Conservation (phyloP, 2,329 filamentous ascomycete species). For the Penicillium sp. region DNA sequence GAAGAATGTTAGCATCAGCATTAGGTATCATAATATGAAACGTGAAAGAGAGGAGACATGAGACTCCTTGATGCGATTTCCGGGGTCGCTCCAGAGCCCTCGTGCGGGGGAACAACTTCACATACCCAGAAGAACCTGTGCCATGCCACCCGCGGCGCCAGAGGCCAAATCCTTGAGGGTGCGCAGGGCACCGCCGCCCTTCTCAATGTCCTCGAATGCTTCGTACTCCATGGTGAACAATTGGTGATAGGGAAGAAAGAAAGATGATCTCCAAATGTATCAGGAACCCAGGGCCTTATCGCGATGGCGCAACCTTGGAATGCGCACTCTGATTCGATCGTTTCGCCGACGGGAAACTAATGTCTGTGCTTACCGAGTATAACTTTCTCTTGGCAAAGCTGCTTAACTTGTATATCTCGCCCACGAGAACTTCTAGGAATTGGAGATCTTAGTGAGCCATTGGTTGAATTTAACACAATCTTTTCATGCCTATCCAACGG, state of each 20-base stretch:
- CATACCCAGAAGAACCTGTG: slow-evolving; percentile 89
- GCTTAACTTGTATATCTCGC: not conserved
- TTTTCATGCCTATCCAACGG: not conserved
- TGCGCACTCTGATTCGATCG: slow-evolving; percentile 31
- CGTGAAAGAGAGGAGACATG: not conserved
- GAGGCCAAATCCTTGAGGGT: slow-evolving; percentile 87
- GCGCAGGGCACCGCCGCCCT: slow-evolving; percentile 49
- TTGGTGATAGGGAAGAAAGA: slow-evolving; percentile 4
- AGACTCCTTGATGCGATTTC: slow-evolving; percentile 3
- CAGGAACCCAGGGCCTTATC: slow-evolving; percentile 15
- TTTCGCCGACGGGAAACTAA: slow-evolving; percentile 26
- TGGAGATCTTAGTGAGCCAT: not conserved
- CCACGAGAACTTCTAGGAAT: not conserved
- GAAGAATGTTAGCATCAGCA: slow-evolving; percentile 26
- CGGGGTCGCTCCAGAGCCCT: not conserved
- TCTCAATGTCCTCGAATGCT: slow-evolving; percentile 37
- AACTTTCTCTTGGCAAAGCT: not conserved
- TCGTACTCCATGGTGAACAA: slow-evolving; percentile 32
- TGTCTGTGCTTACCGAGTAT: not conserved
- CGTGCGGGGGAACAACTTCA: slow-evolving; percentile 22
- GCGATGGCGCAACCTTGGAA: slow-evolving; percentile 20
- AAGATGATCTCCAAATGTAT: slow-evolving; percentile 8
- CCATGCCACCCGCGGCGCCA: slow-evolving; percentile 86
- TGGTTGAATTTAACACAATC: not conserved
- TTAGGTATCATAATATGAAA: not conserved